Evolutionary conservation across 805 yeast genomes (phyloP), one percentile per base, ranked within the genome.

Genomic region (Barnettozyma salicaria): DNA sequence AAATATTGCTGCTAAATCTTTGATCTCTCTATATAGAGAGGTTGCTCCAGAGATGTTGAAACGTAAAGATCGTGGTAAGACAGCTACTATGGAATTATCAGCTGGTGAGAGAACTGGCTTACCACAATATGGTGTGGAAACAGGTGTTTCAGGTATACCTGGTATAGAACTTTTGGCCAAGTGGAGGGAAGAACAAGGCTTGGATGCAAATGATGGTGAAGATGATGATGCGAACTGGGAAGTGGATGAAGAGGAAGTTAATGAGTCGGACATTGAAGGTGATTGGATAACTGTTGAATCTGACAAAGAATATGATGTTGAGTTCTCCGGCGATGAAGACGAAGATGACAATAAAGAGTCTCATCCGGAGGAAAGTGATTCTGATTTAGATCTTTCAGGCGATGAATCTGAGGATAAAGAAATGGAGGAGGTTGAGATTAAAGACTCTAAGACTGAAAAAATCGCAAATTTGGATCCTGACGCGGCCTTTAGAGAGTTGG

Each of bases 31-130:
- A 37, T 92, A 85, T 62, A 75, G 99, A 61, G 97, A 89, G 44
- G 80, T 89, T 39, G 97, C 96, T 3, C 99, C 99, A 6, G 95
- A 90, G 46, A 85, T 92, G 97, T 72, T 92, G 51, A 71, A 74
- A 37, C 72, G 79, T 50, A 88, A 87, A 56, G 97, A 92, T 58
- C 75, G 98, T 58, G 99, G 98, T 57, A 90, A 92, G 64, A 65
- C 70, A 18, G 97, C 96, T 7, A 70, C 95, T 13, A 81, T 89
- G 76, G 92, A 76, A 41, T 45, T 90, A 41, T 83, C 80, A 48
- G 68, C 71, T 19, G 76, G 77, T 27, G 79, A 73, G 37, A 70
- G 76, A 45, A 64, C 66, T 20, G 70, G 70, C 16, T 39, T 65
- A 35, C 78, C 79, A 26, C 73, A 73, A 55, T 89, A 72, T 49